Conservation (phyloP, 2,329 filamentous ascomycete genomes). For the Cladosporium phlei region DNA sequence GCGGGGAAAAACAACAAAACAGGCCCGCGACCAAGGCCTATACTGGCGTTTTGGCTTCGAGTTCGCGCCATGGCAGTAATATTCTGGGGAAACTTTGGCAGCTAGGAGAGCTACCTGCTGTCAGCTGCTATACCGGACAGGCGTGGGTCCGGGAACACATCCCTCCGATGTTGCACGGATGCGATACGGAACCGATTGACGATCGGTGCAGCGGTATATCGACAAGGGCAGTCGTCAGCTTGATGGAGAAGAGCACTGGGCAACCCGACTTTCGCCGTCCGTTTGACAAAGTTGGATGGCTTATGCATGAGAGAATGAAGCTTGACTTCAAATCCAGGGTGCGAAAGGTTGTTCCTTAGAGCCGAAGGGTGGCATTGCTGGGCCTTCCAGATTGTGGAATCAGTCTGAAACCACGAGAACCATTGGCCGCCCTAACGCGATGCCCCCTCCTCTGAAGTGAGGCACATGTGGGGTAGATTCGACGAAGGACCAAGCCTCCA, state of each 20-base stretch:
- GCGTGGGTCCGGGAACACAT: too few relatives aligned
- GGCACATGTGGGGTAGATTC: constrained; percentile 8
- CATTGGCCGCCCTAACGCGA: constrained; percentile 6
- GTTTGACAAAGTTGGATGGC: not conserved
- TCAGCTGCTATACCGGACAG: too few relatives aligned
- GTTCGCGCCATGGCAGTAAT: too few relatives aligned
- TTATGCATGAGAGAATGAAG: not conserved
- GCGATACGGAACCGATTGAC: too few relatives aligned
- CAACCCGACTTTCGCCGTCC: not conserved
- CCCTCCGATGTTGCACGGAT: too few relatives aligned
- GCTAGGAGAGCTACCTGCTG: not conserved
- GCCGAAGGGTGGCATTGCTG: constrained; percentile 5
- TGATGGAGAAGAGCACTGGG: not conserved
- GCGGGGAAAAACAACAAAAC: not conserved
- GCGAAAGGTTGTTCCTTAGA: constrained; percentile 9
- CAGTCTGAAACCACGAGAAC: constrained; percentile 2
- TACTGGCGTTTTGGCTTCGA: not conserved
- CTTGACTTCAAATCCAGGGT: constrained; percentile 2
- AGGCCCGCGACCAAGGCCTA: not conserved
- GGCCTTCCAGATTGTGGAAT: constrained; percentile 5
- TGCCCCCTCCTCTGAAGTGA: constrained; percentile 12
- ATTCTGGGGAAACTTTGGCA: not conserved
- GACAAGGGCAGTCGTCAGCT: not conserved
- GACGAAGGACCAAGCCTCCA: not conserved
- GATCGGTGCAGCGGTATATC: not conserved